Evolutionary conservation across 176 grass and related monocot species (phyloP), one percentile per base, ranked within the genome.

Genomic region (Guadua angustifolia): DNA sequence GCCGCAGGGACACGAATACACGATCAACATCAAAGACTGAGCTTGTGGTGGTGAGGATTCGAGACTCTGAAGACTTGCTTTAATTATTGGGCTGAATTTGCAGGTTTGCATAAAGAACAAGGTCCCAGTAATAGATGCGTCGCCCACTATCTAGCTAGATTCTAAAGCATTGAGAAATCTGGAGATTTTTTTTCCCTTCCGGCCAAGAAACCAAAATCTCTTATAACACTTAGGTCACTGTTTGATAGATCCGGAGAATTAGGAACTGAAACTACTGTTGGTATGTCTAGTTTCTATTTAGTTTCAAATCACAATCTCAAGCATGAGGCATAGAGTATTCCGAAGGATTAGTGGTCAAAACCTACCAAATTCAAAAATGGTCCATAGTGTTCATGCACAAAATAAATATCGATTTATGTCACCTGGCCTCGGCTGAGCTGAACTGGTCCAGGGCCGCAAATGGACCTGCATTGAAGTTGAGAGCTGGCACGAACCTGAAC

Each of bases 331-430:
- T 32, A 35, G 3, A 9, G 2, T 17, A 67, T 32, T 46, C 44
- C 44, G 32, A 33, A 11, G 3, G 26, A 50, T 50, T 59, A 53
- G 9, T 84, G 15, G 15, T 29, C 59, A 66, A 43, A 75, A 82
- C 7, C 63, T 70, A 76, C 32, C 71, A 40, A 60, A 84, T 65
- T 15, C 3, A 1, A 85, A 81, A 61, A 69, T 74, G 60, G 76
- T 80, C 87, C 51, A 19, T 19, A 4, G 21, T 11, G 47, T 21
- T 74, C 19, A 58, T 19, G 67, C 29, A 6, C 52, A 18, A 65
- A 56, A 56, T 58, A 56, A 88, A 67, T 67, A 47, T 44, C 68
- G 68, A 66, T 63, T 84, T 80, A 24, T 74, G 68, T 73, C 81
- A 25, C 46, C 76, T 71, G 65, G n/a, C 47, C 86, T 44, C 26